Conservation (phyloP, 768 basidiomycete genomes). For the Termitomyces titanicus region DNA sequence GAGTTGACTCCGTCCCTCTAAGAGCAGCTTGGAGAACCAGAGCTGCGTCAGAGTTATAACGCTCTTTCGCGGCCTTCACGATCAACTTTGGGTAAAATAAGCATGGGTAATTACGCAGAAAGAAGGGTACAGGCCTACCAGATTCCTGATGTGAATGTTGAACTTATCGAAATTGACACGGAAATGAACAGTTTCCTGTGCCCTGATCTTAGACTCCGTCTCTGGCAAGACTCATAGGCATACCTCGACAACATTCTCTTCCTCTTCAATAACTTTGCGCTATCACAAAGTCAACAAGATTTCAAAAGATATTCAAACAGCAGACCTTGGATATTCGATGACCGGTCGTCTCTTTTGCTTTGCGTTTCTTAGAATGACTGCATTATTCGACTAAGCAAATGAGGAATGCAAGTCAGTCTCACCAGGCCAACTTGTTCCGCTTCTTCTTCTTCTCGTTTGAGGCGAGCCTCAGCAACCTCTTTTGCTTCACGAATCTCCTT, state of each 20-base stretch:
- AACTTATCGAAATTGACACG: conserved; percentile 89
- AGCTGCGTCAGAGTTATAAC: conserved; percentile 76
- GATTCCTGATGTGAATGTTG: conserved; percentile 82
- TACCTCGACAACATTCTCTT: conserved; percentile 68
- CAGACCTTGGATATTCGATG: conserved; percentile 53
- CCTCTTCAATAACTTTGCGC: conserved; percentile 46
- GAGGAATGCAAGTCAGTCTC: conserved; percentile 22
- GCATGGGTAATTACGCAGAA: conserved; percentile 1
- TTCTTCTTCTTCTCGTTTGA: conserved; percentile 70
- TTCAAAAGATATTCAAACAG: not conserved
- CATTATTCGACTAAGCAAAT: conserved; percentile 17
- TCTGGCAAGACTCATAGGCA: conserved; percentile 21
- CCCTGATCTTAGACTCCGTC: conserved; percentile 9
- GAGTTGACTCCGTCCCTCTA: conserved; percentile 63
- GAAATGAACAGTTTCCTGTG: conserved; percentile 70
- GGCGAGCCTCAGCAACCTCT: conserved; percentile 56
- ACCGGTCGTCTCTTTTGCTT: conserved; percentile 44
- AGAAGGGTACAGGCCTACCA: conserved; percentile 41
- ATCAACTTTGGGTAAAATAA: conserved; percentile 56
- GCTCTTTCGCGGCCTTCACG: conserved; percentile 68
- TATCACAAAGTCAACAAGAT: conserved; percentile 8
- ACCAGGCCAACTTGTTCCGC: conserved; percentile 74
- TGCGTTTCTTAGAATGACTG: conserved; percentile 52
- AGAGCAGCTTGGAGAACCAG: conserved; percentile 68
- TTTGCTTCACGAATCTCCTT: conserved; percentile 75